Conservation (phyloP, 208 protist species). For the Acanthamoeba culbertsoni region DNA sequence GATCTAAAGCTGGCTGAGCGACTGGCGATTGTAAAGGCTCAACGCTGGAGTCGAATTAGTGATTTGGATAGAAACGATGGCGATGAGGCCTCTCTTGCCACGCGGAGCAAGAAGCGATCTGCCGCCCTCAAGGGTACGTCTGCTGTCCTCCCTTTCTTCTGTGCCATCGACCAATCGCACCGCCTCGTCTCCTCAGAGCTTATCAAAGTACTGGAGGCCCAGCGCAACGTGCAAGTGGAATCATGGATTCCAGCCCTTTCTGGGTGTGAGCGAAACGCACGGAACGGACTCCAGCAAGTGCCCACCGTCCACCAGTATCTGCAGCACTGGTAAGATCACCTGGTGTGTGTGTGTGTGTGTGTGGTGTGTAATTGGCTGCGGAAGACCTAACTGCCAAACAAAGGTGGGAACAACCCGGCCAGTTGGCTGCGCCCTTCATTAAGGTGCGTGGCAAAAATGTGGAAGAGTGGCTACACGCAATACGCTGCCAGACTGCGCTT, state of each 20-base stretch:
- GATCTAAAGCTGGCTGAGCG: background rate
- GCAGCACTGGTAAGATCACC: background rate
- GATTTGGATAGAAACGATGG: background rate
- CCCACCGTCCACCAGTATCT: background rate
- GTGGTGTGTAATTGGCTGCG: too few species aligned
- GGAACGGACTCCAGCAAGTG: background rate
- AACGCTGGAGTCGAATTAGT: background rate
- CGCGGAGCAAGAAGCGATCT: background rate
- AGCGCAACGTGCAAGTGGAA: background rate
- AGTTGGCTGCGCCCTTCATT: background rate
- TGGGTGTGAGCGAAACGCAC: background rate
- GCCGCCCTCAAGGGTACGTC: background rate
- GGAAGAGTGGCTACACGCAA: background rate
- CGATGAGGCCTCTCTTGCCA: background rate
- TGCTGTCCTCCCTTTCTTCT: too few species aligned
- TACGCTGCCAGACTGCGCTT: background rate
- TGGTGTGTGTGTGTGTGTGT: background rate
- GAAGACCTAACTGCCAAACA: background rate
- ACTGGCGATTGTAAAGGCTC: background rate
- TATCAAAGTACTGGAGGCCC: background rate
- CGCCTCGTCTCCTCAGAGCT: background rate
- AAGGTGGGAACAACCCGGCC: background rate
- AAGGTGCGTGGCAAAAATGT: background rate
- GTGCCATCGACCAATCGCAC: too few species aligned
- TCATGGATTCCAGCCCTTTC: background rate